Evolutionary conservation across 306 rosid species (phyloP), one percentile per base, ranked within the genome.

Genomic region (Cucumis sativus): DNA sequence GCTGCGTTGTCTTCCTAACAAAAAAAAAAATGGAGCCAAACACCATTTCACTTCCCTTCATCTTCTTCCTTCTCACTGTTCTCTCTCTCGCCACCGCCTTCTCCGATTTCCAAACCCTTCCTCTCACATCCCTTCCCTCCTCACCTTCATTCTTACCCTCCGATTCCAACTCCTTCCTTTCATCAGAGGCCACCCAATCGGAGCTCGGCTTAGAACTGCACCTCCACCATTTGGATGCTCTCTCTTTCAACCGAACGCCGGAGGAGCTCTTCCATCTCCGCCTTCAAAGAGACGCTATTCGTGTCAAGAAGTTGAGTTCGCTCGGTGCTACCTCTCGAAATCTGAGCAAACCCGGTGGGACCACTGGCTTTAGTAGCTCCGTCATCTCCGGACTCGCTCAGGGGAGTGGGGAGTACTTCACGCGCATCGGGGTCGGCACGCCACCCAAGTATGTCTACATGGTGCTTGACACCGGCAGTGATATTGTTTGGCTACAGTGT

Each of bases 351-450:
- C 49, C 76, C 40, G 45, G 74, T 64, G 45, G 73, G 9, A 15
- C 58, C 8, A 15, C 58, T 6, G 80, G 91, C 0, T 69, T 94
- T 84, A 90, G 92, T 75, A 88, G 96, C 95, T 94, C 98, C 14
- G 78, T 94, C 45, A 59, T 88, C 30, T 94, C 98, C 1, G 98
- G 98, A 2, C 91, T 92, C 6, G 78, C 93, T 0, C 95, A 90
- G 75, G 98, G 98, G 0, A 92, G 97, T 60, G 98, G 98, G 47
- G 98, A 94, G 82, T 94, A 94, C 85, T 94, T 94, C 95, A 94
- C 98, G 12, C 93, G 98, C 69, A 66, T 94, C 5, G 98, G 98
- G 2, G 93, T 94, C 0, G 98, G 97, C 0, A 90, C 96, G 0
- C 98, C 98, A 0, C 89, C 98, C 0, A 90, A 66, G 35, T 90